A percentile compares a stretch with the other conserved stretches of the same genome.
Evolutionary conservation across 371 early-diverging fungal species (phyloP).

Genomic region (Parasitella parasitica): DNA sequence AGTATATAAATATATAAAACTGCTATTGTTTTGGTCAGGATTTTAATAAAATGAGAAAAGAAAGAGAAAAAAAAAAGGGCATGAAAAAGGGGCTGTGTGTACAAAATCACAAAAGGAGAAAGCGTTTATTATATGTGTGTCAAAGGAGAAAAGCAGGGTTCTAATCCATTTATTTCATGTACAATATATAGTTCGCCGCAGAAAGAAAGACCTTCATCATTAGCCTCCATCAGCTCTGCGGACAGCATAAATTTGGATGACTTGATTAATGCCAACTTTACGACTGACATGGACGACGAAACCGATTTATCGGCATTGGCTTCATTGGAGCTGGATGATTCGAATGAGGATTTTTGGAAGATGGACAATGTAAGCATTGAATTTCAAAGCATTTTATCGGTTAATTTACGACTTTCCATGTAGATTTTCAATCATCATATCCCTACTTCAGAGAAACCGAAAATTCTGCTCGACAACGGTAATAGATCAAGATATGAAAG

Average conservation of each 20-base stretch:
- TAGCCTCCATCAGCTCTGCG: constrained; percentile 38
- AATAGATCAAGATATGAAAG: constrained; percentile 10
- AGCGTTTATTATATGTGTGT: background rate
- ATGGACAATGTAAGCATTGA: constrained; percentile 30
- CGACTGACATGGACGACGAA: constrained; percentile 42
- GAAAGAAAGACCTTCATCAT: constrained; percentile 36
- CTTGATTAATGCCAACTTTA: constrained; percentile 41
- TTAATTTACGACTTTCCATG: background rate
- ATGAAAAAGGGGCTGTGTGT: background rate
- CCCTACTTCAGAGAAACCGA: background rate
- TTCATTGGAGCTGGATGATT: constrained; percentile 46
- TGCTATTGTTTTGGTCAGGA: constrained; percentile 4
- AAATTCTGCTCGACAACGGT: background rate
- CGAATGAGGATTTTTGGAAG: constrained; percentile 49
- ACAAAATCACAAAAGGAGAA: background rate
- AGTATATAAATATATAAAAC: too few species aligned
- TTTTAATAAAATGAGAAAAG: background rate
- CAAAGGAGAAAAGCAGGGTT: background rate
- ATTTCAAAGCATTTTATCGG: background rate
- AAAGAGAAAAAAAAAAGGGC: background rate
- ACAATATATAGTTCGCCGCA: background rate
- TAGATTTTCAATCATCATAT: background rate
- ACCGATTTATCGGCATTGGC: constrained; percentile 41
- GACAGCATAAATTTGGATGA: constrained; percentile 48
- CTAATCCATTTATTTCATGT: background rate